Conservation (phyloP, 306 rosid species). For the Quercus variabilis region DNA sequence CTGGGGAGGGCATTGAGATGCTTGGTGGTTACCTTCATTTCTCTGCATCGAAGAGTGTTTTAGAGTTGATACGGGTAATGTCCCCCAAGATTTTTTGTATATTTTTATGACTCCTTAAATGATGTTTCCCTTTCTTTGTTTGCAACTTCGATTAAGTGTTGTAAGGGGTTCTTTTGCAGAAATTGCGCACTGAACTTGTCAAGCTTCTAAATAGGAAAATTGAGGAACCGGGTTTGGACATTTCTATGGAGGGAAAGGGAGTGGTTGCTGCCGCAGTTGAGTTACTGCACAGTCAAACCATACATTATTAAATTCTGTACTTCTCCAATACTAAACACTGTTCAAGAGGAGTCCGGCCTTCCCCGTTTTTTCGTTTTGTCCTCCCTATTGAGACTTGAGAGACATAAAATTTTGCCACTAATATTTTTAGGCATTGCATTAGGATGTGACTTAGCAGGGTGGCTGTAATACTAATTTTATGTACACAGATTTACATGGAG, state of each 20-base stretch:
- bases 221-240: conserved; percentile 73
- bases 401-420: background rate
- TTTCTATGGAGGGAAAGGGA: conserved; percentile 69
- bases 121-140: background rate
- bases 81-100: conserved; percentile 6
- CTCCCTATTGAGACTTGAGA: background rate
- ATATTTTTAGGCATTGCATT: background rate
- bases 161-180: conserved; percentile 44
- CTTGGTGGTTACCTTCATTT: conserved; percentile 97
- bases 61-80: conserved; percentile 80
- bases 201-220: conserved; percentile 81
- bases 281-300: conserved; percentile 60
- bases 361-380: background rate
- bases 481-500: background rate
- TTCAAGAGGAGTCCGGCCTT: no score
- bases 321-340: background rate
- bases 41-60: conserved; percentile 80
- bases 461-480: background rate
- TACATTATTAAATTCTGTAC: background rate
- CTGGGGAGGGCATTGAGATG: conserved; percentile 92
- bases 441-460: background rate
- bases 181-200: conserved; percentile 81
- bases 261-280: conserved; percentile 86
- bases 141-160: conserved; percentile 4
- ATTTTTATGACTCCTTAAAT: conserved; percentile 1